phyloP scores from a whole-genome alignment of 805 yeast genomes.

The Zygosaccharomyces siamensis region DNA sequence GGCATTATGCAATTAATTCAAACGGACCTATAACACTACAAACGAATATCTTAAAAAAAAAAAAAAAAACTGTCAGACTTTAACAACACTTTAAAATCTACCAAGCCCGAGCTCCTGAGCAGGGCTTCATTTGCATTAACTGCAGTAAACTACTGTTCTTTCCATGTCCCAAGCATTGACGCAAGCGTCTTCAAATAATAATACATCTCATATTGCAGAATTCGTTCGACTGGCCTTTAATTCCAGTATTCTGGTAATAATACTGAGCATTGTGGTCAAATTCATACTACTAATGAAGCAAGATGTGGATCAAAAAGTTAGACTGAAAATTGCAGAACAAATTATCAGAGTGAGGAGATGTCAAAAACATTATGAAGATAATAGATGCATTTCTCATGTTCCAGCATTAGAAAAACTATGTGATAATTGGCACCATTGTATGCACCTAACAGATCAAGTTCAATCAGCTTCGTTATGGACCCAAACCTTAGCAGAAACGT shows the following conservation, averaged over 20 bases:
- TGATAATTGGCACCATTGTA: slow-evolving; percentile 72
- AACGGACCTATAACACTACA: background rate
- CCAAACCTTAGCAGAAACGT: slow-evolving; percentile 74
- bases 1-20: background rate
- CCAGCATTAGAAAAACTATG: slow-evolving; percentile 75
- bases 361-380: slow-evolving; percentile 59
- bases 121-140: background rate
- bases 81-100: background rate
- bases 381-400: slow-evolving; percentile 67
- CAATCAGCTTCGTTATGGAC: slow-evolving; percentile 73
- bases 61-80: no score
- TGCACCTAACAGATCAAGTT: slow-evolving; percentile 53
- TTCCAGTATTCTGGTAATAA: slow-evolving; percentile 43
- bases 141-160: background rate
- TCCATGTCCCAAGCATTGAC: background rate
- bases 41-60: background rate
- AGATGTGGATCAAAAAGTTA: slow-evolving; percentile 71
- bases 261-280: slow-evolving; percentile 48
- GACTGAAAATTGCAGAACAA: slow-evolving; percentile 53
- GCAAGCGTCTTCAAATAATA: background rate
- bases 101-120: background rate
- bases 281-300: slow-evolving; percentile 51
- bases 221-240: slow-evolving; percentile 65
- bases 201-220: slow-evolving; percentile 8
- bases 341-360: slow-evolving; percentile 63